phyloP scores from a whole-genome alignment of 805 yeast species.

The Metschnikowia hibisci region DNA sequence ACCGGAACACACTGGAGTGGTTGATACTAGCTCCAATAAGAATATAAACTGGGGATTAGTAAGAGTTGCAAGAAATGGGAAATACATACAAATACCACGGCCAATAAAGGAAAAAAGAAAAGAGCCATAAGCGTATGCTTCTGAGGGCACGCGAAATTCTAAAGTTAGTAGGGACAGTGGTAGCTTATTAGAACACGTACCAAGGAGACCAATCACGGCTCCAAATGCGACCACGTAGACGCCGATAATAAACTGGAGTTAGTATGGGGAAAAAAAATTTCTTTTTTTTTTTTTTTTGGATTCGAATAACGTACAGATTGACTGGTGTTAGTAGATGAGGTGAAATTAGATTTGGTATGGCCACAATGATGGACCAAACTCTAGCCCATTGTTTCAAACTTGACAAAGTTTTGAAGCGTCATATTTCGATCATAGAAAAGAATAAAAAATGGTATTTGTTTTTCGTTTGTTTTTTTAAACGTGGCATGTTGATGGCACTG shows the following conservation, averaged over 20 bases:
- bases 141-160: slow-evolving; percentile 54
- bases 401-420: too few species aligned
- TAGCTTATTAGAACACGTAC: slow-evolving; percentile 25
- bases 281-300: too few species aligned
- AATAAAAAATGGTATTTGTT: too few species aligned
- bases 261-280: slow-evolving; percentile 16
- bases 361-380: too few species aligned
- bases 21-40: slow-evolving; percentile 35
- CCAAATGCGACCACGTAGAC: slow-evolving; percentile 57
- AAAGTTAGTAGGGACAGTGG: slow-evolving; percentile 16
- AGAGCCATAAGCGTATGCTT: slow-evolving; percentile 62
- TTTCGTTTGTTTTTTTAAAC: too few species aligned
- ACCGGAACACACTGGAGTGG: slow-evolving; percentile 53
- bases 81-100: slow-evolving; percentile 59
- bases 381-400: too few species aligned
- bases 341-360: neutral
- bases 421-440: too few species aligned
- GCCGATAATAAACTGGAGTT: slow-evolving; percentile 50
- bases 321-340: slow-evolving; percentile 24
- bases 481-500: too few species aligned
- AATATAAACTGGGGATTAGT: slow-evolving; percentile 35
- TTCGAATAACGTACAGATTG: slow-evolving; percentile 31
- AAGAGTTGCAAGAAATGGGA: neutral
- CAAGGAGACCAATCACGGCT: slow-evolving; percentile 46
- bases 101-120: slow-evolving; percentile 71